These are phyloP conservation scores for Nakazawaea holstii DNA, from an alignment of 805 yeast species.

Conservation along the genomic window DNA sequence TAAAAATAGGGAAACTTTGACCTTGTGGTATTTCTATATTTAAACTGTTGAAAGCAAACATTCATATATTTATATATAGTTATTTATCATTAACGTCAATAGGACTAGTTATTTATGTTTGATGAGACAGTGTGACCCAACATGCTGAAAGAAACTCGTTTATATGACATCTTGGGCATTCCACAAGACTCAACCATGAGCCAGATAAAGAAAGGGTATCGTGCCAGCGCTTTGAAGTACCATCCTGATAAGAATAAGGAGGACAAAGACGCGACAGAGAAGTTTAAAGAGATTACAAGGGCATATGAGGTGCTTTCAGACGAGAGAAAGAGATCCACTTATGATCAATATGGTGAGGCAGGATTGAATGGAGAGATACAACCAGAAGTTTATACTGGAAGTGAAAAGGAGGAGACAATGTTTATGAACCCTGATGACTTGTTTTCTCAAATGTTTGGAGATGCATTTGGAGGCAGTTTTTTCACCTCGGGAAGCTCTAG, in stretches of 20 bases:
- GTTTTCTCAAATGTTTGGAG: conserved; percentile 26
- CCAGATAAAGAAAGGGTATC: conserved; percentile 52
- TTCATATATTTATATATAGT: not conserved
- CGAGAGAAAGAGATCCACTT: conserved; percentile 35
- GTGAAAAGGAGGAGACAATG: not conserved
- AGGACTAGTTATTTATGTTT: not conserved
- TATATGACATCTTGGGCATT: conserved; percentile 59
- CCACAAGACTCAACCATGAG: conserved; percentile 36
- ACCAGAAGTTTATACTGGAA: not conserved
- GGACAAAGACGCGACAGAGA: conserved; percentile 42
- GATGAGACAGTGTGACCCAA: not conserved
- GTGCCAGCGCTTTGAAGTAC: conserved; percentile 40
- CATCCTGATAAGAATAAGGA: conserved; percentile 41
- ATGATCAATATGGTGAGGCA: conserved; percentile 47
- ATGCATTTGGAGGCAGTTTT: conserved; percentile 5
- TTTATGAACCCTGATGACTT: conserved; percentile 21
- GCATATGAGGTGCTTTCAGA: conserved; percentile 64
- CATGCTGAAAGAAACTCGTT: conserved; percentile 68
- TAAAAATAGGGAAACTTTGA: not conserved
- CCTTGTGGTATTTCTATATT: too few species aligned
- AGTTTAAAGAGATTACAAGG: conserved; percentile 55
- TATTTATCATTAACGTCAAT: not conserved
- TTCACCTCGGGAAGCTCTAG: not conserved
- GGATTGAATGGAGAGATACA: conserved; percentile 30
- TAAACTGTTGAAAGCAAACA: too few species aligned